Conservation (phyloP, 78 protist species). For the Speleostelium caveatum region DNA sequence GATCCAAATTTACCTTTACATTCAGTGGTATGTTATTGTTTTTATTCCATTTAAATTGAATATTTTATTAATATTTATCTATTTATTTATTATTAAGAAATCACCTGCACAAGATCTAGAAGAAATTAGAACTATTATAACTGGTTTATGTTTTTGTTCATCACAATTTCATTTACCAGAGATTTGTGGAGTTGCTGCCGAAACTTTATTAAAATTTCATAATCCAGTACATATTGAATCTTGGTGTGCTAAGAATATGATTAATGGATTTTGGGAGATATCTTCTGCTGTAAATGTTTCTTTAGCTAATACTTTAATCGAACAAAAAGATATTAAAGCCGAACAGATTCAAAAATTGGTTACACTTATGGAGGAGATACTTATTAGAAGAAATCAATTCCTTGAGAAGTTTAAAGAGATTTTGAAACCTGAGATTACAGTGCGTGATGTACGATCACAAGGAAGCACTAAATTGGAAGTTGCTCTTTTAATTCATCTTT, state of each 20-base stretch:
- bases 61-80: background rate
- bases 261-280: constrained; percentile 83
- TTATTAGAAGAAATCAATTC: constrained; percentile 43
- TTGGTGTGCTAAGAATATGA: constrained; percentile 57
- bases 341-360: constrained; percentile 72
- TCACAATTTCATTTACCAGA: constrained; percentile 55
- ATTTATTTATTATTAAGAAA: background rate
- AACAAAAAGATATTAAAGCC: constrained; percentile 39
- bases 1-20: constrained; percentile 67
- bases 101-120: constrained; percentile 68
- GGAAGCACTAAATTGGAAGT: constrained; percentile 69
- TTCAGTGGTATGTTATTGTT: background rate
- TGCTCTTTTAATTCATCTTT: constrained; percentile 76
- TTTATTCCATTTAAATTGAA: too few species aligned
- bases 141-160: constrained; percentile 63
- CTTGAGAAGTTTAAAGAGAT: constrained; percentile 53
- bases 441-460: constrained; percentile 58
- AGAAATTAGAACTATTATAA: constrained; percentile 61
- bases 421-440: constrained; percentile 38
- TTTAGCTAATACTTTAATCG: constrained; percentile 53
- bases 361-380: constrained; percentile 59
- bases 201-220: constrained; percentile 64
- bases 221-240: constrained; percentile 61
- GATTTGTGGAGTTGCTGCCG: constrained; percentile 41
- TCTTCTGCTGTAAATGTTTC: constrained; percentile 60